Percentiles rank a stretch among this genome's conserved stretches.
phyloP scores from a whole-genome alignment of 1,284 basidiomycete genomes.

The Boletus hoseneyae region DNA sequence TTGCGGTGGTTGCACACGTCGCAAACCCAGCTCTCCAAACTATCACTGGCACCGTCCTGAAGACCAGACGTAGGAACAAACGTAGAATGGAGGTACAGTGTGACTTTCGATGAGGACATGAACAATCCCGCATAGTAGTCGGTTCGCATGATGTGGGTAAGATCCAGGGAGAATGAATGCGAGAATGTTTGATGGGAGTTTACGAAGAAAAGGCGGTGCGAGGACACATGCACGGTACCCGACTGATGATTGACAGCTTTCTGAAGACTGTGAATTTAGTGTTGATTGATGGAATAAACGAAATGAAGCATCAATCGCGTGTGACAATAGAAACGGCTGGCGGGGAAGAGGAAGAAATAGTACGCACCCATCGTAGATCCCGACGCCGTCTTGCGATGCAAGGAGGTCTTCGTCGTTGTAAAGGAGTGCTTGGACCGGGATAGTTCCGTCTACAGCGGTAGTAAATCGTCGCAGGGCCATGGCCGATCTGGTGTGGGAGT shows the following conservation, averaged over 20 bases:
- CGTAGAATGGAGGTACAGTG: slow-evolving; percentile 57
- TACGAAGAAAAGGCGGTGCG: slow-evolving; percentile 83
- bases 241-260: slow-evolving; percentile 74
- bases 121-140: slow-evolving; percentile 93
- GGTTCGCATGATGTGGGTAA: slow-evolving; percentile 70
- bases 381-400: slow-evolving; percentile 72
- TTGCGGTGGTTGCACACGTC: slow-evolving; percentile 83
- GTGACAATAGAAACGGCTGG: slow-evolving; percentile 17
- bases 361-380: slow-evolving; percentile 86
- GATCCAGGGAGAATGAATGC: slow-evolving; percentile 60
- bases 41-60: slow-evolving; percentile 26
- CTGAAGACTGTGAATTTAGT: slow-evolving; percentile 56
- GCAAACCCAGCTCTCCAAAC: slow-evolving; percentile 74
- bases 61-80: slow-evolving; percentile 21
- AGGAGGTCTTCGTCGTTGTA: slow-evolving; percentile 78
- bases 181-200: slow-evolving; percentile 49
- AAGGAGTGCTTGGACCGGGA: slow-evolving; percentile 68
- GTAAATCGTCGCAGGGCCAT: slow-evolving; percentile 59
- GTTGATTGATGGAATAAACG: slow-evolving; percentile 30
- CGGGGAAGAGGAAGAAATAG: slow-evolving; percentile 7
- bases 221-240: slow-evolving; percentile 75
- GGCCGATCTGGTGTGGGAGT: slow-evolving; percentile 1
- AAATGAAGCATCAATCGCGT: slow-evolving; percentile 14
- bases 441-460: slow-evolving; percentile 62
- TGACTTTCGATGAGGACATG: slow-evolving; percentile 87